Conservation (phyloP, 2,329 filamentous ascomycete species). For the Onygena corvina region DNA sequence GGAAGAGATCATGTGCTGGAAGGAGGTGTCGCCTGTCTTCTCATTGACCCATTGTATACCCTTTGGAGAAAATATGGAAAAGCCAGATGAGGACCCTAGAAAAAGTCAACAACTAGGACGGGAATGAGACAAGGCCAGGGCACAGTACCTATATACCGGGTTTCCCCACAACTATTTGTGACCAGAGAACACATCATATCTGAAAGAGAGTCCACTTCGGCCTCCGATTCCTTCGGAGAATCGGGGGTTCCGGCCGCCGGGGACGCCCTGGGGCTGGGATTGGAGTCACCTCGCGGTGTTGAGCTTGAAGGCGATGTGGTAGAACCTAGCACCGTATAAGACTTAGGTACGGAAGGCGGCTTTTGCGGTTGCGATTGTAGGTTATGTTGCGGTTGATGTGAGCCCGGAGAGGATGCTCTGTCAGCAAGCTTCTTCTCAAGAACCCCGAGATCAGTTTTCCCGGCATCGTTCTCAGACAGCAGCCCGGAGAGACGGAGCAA, state of each 20-base stretch:
- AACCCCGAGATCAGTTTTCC: constrained; percentile 74
- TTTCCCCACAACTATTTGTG: constrained; percentile 88
- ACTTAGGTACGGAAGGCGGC: constrained; percentile 14
- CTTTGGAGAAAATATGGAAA: constrained; percentile 97
- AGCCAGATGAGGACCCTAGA: constrained; percentile 87
- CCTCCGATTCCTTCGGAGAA: constrained; percentile 43
- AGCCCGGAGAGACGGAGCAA: constrained; percentile 75
- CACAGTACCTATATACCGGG: constrained; percentile 77
- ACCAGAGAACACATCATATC: constrained; percentile 99
- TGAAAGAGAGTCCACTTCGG: constrained; percentile 75
- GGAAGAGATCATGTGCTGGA: constrained; percentile 85
- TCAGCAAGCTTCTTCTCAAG: constrained; percentile 64
- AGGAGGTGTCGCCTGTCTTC: constrained; percentile 90
- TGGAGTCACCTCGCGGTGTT: constrained; percentile 37
- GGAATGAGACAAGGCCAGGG: background rate
- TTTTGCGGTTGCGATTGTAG: constrained; percentile 5
- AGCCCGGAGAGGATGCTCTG: constrained; percentile 22
- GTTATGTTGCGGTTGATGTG: background rate
- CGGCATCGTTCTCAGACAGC: constrained; percentile 71
- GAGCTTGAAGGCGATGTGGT: constrained; percentile 21
- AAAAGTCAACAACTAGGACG: background rate
- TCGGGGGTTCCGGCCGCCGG: constrained; percentile 41
- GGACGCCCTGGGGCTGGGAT: constrained; percentile 38
- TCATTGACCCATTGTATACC: constrained; percentile 98
- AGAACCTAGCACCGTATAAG: constrained; percentile 18